Conservation (phyloP, 2,329 filamentous ascomycete genomes). For the Gaeumannomyces sp. region DNA sequence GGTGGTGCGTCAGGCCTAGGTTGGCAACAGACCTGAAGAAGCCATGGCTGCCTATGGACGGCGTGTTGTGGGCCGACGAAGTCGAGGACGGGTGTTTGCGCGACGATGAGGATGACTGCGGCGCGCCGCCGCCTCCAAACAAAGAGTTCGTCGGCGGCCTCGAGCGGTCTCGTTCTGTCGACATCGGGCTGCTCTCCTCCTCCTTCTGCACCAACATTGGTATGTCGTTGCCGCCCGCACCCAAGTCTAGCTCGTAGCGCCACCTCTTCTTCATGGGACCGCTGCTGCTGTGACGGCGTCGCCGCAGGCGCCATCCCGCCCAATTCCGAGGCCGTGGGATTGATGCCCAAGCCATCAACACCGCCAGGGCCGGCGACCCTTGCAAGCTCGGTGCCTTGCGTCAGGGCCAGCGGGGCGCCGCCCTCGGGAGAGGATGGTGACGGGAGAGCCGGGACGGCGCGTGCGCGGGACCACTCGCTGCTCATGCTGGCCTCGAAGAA, state of each 20-base stretch:
- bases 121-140: slow-evolving; percentile 44
- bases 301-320: slow-evolving; percentile 12
- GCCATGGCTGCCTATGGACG: slow-evolving; percentile 32
- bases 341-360: not conserved
- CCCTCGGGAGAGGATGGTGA: slow-evolving; percentile 24
- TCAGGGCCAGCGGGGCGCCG: slow-evolving; percentile 1
- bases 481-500: slow-evolving; percentile 88
- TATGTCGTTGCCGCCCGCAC: slow-evolving; percentile 65
- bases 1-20: slow-evolving; percentile 49
- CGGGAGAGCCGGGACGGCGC: slow-evolving; percentile 25
- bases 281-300: slow-evolving; percentile 21
- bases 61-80: slow-evolving; percentile 31
- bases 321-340: not conserved
- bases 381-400: slow-evolving; percentile 37
- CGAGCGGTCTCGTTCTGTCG: not conserved
- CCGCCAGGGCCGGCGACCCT: slow-evolving; percentile 31
- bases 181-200: slow-evolving; percentile 27
- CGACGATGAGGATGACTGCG: slow-evolving; percentile 32
- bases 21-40: slow-evolving; percentile 90
- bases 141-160: slow-evolving; percentile 36
- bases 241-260: slow-evolving; percentile 83
- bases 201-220: slow-evolving; percentile 86
- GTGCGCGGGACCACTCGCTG: slow-evolving; percentile 63
- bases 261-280: slow-evolving; percentile 53
- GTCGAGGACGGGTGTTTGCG: slow-evolving; percentile 53